Evolutionary conservation across 2,329 filamentous ascomycete genomes (phyloP), one percentile per base, ranked within the genome.

Genomic region (Neoascochyta sp.): DNA sequence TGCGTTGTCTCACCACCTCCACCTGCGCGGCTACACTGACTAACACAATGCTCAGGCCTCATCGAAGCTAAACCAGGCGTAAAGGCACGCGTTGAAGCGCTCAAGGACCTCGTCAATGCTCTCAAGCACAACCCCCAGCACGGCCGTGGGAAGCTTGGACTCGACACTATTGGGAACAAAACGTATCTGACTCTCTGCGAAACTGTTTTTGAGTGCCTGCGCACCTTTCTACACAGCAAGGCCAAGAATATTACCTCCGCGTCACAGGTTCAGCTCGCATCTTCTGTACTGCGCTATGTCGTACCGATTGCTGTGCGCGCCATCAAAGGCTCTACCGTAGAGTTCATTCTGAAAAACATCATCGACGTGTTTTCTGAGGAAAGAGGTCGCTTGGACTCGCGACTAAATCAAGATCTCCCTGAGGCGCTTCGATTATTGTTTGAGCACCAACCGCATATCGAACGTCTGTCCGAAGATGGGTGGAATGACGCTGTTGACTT

Each of bases 111-210:
- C 32, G 73, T 73, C 51, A 68, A 73, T 40, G 70, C 79, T 31
- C 62, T 81, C 17, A 67, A 69, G 30, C 67, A 74, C 46, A 75
- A 75, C 45, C 62, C 80, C 17, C 66, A 69, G 30, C 67, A 74
- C 46, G 75, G 74, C 45, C 71, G 66, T 46, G 64, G 58, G 16
- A 67, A 56, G 41, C 39, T 59, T 16, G 60, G 45, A 24, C 45
- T 67, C 40, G 60, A 67, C 18, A 51, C 54, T 5, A 68, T 95
- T 18, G 75, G 74, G 24, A 86, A 94, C 55, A 85, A 83, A 55
- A 75, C 76, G n/a, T 94, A 85, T 46, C 83, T 92, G 53, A 75
- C 76, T 36, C 79, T 95, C 23, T 86, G 86, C 48, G 87, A 95
- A 52, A 75, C 78, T 1, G 67, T 96, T 3, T 95, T 95, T 54